Percentiles rank a stretch among this genome's conserved stretches.
Conservation (phyloP, 2,329 filamentous ascomycete genomes). For the Diaporthe sp. region DNA sequence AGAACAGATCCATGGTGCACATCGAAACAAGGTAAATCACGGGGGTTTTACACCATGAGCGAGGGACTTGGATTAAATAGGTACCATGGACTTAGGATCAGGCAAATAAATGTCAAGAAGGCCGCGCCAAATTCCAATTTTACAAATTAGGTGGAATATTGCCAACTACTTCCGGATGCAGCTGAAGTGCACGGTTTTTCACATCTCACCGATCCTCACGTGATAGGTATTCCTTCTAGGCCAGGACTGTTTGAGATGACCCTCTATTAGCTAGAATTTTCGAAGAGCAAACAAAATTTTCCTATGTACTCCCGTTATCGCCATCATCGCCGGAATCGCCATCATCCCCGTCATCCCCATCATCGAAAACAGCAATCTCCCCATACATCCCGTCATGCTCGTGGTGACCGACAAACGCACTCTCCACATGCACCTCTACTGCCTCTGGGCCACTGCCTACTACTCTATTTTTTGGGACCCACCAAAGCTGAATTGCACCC, state of each 20-base stretch:
- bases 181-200: no score
- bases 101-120: no score
- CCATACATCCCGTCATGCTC: neutral
- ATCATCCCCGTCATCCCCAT: conserved; percentile 10
- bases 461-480: conserved; percentile 33
- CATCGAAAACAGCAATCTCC: conserved; percentile 23
- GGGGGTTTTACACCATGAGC: no score
- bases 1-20: neutral
- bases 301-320: neutral
- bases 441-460: neutral
- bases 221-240: no score
- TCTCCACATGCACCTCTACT: conserved; percentile 36
- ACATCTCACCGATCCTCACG: no score
- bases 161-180: no score
- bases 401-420: conserved; percentile 29
- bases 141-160: no score
- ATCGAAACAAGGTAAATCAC: neutral
- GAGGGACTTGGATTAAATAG: no score
- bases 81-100: no score
- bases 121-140: no score
- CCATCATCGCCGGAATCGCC: conserved; percentile 6
- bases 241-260: neutral
- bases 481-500: conserved; percentile 34
- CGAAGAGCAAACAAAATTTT: neutral
- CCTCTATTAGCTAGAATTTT: neutral